Evolutionary conservation across 495 filamentous ascomycete species (phyloP).

Genomic region (Parathielavia appendiculata): DNA sequence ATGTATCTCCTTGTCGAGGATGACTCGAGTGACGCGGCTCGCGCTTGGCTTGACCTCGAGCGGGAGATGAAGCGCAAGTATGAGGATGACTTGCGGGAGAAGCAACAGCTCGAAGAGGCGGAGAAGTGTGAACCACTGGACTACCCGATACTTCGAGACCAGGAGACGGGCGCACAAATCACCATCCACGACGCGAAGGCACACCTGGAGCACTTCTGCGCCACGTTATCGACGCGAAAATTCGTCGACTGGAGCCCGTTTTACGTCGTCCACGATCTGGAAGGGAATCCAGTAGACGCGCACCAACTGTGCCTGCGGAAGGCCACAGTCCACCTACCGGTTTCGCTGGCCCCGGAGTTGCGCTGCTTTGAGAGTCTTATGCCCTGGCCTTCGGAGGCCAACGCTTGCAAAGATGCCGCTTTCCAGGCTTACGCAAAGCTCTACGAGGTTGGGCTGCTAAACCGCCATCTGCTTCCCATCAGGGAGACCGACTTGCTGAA

Average conservation of each 20-base stretch:
- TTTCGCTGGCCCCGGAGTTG: conserved; percentile 59
- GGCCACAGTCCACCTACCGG: conserved; percentile 66
- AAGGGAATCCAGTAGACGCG: conserved; percentile 16
- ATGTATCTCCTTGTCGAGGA: conserved; percentile 59
- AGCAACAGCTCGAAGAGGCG: conserved; percentile 40
- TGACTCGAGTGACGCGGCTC: conserved; percentile 26
- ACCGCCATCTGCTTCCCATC: conserved; percentile 71
- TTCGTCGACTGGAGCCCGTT: conserved; percentile 51
- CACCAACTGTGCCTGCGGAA: conserved; percentile 28
- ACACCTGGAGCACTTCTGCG: conserved; percentile 83
- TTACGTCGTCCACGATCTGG: conserved; percentile 36
- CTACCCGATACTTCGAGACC: conserved; percentile 44
- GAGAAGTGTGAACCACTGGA: conserved; percentile 51
- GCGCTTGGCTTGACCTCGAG: conserved; percentile 61
- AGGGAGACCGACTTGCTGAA: conserved; percentile 33
- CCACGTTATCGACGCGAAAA: conserved; percentile 49
- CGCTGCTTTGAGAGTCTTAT: conserved; percentile 48
- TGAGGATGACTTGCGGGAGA: conserved; percentile 59
- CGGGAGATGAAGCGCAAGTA: conserved; percentile 67
- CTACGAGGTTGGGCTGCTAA: conserved; percentile 64
- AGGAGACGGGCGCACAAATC: conserved; percentile 61
- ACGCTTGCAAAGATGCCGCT: conserved; percentile 75
- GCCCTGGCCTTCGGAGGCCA: conserved; percentile 66
- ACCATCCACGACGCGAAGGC: conserved; percentile 64
- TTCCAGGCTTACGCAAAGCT: conserved; percentile 75